Percentiles rank a stretch among this genome's conserved stretches.
Evolutionary conservation across 2,329 filamentous ascomycete genomes (phyloP).

Genomic region (Cladophialophora carrionii): DNA sequence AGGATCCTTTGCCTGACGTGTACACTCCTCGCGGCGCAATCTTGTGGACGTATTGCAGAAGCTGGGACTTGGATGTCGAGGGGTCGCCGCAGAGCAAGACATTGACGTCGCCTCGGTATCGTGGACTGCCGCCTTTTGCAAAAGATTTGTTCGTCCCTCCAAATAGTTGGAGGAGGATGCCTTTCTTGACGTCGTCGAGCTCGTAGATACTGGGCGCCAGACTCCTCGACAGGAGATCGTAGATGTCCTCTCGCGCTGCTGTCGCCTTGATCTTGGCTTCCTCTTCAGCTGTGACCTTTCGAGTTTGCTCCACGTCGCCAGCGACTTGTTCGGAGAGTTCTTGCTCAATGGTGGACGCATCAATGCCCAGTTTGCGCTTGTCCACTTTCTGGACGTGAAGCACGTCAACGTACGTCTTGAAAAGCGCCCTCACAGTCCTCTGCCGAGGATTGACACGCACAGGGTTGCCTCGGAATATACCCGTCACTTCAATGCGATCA

Average conservation of each 20-base stretch:
- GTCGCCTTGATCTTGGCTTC: slow-evolving; percentile 85
- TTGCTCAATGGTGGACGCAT: slow-evolving; percentile 83
- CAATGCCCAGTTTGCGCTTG: slow-evolving; percentile 89
- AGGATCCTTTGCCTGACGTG: slow-evolving; percentile 75
- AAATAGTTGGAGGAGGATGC: slow-evolving; percentile 93
- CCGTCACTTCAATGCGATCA: slow-evolving; percentile 92
- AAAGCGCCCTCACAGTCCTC: slow-evolving; percentile 88
- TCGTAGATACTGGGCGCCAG: slow-evolving; percentile 95
- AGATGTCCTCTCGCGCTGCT: slow-evolving; percentile 80
- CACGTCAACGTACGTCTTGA: slow-evolving; percentile 97
- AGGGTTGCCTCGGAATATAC: slow-evolving; percentile 93
- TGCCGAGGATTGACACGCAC: slow-evolving; percentile 93
- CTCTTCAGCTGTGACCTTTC: slow-evolving; percentile 82
- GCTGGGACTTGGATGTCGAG: slow-evolving; percentile 92
- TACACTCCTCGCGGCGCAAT: slow-evolving; percentile 88
- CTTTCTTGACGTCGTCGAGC: slow-evolving; percentile 98
- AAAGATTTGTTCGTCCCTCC: slow-evolving; percentile 98
- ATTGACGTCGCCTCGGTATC: slow-evolving; percentile 97
- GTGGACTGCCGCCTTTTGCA: slow-evolving; percentile 91
- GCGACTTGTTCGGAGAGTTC: slow-evolving; percentile 73
- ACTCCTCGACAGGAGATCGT: slow-evolving; percentile 87
- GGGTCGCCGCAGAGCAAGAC: slow-evolving; percentile 95
- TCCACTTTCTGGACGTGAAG: slow-evolving; percentile 96
- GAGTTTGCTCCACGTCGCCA: slow-evolving; percentile 77
- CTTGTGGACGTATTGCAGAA: slow-evolving; percentile 93